Evolutionary conservation across 2,329 filamentous ascomycete genomes (phyloP).

Genomic region (Alternaria solani): DNA sequence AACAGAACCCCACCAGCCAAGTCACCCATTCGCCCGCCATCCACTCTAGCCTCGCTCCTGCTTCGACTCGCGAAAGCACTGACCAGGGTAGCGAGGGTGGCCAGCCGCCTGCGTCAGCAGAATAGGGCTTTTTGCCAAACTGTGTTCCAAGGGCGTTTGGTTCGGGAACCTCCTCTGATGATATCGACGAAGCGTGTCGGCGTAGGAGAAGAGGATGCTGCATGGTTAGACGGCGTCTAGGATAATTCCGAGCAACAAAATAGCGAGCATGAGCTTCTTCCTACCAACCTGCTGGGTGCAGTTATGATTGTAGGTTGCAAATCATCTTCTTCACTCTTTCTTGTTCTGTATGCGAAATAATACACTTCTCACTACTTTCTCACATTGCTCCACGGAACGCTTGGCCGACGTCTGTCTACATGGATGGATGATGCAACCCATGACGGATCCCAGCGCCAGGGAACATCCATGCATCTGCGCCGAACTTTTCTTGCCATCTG

Average conservation of each 20-base stretch:
- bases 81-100: slow-evolving; percentile 7
- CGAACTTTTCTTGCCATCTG: not conserved
- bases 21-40: slow-evolving; percentile 43
- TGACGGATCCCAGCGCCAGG: not conserved
- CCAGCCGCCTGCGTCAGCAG: slow-evolving; percentile 9
- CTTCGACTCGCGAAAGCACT: slow-evolving; percentile 25
- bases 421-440: not conserved
- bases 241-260: not conserved
- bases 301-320: not conserved
- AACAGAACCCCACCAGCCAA: slow-evolving; percentile 41
- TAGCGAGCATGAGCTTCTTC: not conserved
- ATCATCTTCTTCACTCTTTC: not conserved
- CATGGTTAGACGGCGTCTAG: not conserved
- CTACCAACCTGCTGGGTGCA: not conserved
- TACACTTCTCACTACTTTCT: not conserved
- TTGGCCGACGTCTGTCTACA: not conserved
- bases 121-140: slow-evolving; percentile 5
- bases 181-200: slow-evolving; percentile 5
- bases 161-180: not conserved
- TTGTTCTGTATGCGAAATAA: not conserved
- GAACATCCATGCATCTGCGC: not conserved
- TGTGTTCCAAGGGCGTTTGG: slow-evolving; percentile 7
- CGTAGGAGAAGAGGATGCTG: not conserved
- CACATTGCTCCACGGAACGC: not conserved
- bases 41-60: slow-evolving; percentile 37